Evolutionary conservation across 176 grass and related monocot species (phyloP), one percentile per base, ranked within the genome.

Genomic region (Cymbopogon citratus): DNA sequence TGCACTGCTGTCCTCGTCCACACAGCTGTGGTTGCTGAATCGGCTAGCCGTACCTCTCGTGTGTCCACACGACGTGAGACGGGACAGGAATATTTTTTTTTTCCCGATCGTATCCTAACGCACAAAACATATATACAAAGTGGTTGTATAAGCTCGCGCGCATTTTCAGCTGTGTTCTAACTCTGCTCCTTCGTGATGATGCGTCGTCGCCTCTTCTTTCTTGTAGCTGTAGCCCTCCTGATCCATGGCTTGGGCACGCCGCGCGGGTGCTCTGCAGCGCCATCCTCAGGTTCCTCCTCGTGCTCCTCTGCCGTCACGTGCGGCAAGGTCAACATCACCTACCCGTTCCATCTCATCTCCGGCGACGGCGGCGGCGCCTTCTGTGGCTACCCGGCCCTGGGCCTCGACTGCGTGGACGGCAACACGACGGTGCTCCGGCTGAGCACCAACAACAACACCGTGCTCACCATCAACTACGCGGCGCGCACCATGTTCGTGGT

Each of bases 361-460:
- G 21, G 1, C 57, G 9, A 1, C 61, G 61, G 60, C 60, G 26
- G 49, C 25, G 23, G 23, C 18, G 16, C 8, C 31, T 69, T 69
- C 66, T 69, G 66, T 5, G 66, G 66, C 66, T 41, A 69, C 66
- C 66, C 66, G 0, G 66, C 3, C 4, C 66, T 69, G 16, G 66
- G 35, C 36, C 66, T 69, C 66, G 66, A 69, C 66, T 69, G 66
- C 21, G 36, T 69, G 66, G 66, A 13, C 36, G 66, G 66, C 21
- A 69, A 69, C 36, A 69, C 21, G 35, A 41, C 66, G 66, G 66
- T 41, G 66, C 36, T 69, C 66, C 66, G 66, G 10, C 66, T 69
- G 66, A 41, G 21, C 66, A 69, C 66, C 66, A 69, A 13, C 36
- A 69, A 69, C 66, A 69, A 40, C 66, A 69, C 66, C 66, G 66